A percentile compares a stretch with the other conserved stretches of the same genome.
Conservation (phyloP, 139 green algal genomes). For the Desmodesmus armatus region DNA sequence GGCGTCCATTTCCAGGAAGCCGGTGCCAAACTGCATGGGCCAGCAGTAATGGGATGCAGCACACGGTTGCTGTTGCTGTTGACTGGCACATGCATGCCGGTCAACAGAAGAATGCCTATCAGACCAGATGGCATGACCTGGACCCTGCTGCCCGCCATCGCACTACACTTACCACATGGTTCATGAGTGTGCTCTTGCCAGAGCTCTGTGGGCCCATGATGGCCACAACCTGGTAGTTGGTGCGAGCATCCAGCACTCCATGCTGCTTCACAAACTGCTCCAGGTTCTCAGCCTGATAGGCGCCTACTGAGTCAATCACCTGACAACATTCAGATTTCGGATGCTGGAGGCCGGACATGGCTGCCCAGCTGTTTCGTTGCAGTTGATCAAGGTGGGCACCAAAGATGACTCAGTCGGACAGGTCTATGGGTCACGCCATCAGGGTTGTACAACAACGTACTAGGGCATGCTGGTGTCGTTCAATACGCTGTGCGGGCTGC, state of each 20-base stretch:
- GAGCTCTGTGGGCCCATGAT: constrained; percentile 98
- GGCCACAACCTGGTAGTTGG: constrained; percentile 91
- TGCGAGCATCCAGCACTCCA: constrained; percentile 49
- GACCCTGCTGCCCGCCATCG: too few species aligned
- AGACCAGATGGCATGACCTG: too few species aligned
- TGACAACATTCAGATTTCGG: constrained; percentile 54
- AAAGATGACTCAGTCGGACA: too few species aligned
- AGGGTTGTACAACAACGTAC: too few species aligned
- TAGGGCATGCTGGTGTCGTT: too few species aligned
- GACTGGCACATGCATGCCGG: background rate
- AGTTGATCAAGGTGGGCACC: too few species aligned
- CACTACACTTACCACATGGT: constrained; percentile 77
- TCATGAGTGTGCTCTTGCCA: constrained; percentile 95
- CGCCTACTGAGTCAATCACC: constrained; percentile 73
- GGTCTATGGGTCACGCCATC: too few species aligned
- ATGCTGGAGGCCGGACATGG: background rate
- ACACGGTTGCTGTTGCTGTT: background rate
- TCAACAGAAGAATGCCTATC: background rate
- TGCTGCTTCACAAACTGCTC: constrained; percentile 55
- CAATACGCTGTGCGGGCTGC: too few species aligned
- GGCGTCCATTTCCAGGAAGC: constrained; percentile 97
- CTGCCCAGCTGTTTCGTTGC: constrained; percentile 1
- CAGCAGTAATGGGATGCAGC: background rate
- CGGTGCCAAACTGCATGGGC: constrained; percentile 88
- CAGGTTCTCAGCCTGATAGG: constrained; percentile 63